Conservation (phyloP, 2,329 filamentous ascomycete species). For the Penicillium hesseltinei region DNA sequence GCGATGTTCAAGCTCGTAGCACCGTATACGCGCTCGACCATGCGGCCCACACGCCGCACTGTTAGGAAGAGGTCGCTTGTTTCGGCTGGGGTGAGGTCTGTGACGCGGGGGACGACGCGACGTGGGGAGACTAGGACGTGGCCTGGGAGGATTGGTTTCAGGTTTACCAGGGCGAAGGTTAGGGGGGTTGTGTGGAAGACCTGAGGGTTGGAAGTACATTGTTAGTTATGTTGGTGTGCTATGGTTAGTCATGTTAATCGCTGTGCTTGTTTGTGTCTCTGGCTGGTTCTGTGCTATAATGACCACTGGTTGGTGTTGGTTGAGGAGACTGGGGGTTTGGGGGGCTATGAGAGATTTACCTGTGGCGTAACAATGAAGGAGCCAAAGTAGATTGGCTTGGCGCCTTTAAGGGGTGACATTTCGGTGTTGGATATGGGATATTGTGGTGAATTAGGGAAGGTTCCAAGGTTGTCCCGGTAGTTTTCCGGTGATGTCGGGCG, state of each 20-base stretch:
- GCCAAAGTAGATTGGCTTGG: constrained; percentile 63
- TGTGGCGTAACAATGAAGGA: constrained; percentile 73
- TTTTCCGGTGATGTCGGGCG: constrained; percentile 1
- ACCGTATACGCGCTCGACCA: constrained; percentile 62
- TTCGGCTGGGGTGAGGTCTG: constrained; percentile 70
- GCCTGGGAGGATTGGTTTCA: constrained; percentile 89
- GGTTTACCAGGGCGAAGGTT: constrained; percentile 87
- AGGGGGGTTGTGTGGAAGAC: constrained; percentile 81
- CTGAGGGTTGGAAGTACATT: constrained; percentile 46
- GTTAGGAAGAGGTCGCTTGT: constrained; percentile 83
- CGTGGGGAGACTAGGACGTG: constrained; percentile 88
- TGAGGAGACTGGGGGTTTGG: background rate
- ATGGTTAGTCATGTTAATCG: background rate
- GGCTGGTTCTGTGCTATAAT: background rate
- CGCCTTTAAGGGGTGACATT: constrained; percentile 33
- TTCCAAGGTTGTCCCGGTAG: background rate
- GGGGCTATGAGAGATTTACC: constrained; percentile 42
- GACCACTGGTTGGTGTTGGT: background rate
- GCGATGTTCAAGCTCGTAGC: constrained; percentile 86
- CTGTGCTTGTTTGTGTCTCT: background rate
- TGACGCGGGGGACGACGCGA: constrained; percentile 66
- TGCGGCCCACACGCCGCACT: constrained; percentile 76
- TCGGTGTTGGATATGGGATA: constrained; percentile 1
- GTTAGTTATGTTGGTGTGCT: background rate
- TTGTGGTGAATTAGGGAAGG: too few relatives aligned